phyloP scores from a whole-genome alignment of 2,329 filamentous ascomycete genomes.

The Neofusicoccum umdonicola region DNA sequence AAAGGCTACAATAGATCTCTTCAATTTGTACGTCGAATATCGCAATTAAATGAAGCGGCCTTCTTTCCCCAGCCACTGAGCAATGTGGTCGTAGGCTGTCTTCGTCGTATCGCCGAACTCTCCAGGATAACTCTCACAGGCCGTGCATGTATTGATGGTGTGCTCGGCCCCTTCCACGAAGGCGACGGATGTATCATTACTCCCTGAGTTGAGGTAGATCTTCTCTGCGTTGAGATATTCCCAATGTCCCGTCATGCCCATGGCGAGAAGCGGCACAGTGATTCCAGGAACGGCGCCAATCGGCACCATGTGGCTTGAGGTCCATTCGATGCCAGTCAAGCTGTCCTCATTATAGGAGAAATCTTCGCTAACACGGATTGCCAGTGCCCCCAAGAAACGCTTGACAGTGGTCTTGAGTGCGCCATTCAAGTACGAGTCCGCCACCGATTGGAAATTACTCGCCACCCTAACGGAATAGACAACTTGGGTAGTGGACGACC shows the following conservation, averaged over 20 bases:
- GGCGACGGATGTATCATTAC: conserved; percentile 21
- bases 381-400: not conserved
- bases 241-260: conserved; percentile 24
- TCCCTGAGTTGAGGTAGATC: conserved; percentile 19
- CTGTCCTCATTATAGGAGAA: not conserved
- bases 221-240: conserved; percentile 25
- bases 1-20: no score
- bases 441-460: not conserved
- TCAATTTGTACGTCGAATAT: no score
- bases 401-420: conserved; percentile 1
- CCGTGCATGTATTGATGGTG: conserved; percentile 22
- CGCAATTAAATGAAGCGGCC: no score
- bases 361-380: not conserved
- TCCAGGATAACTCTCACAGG: conserved; percentile 23
- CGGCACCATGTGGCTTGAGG: conserved; percentile 22
- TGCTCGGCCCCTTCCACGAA: conserved; percentile 25
- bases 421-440: not conserved
- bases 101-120: conserved; percentile 23
- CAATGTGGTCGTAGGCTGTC: conserved; percentile 22
- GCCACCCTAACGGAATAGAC: conserved; percentile 21
- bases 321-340: conserved; percentile 21
- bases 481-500: conserved; percentile 20
- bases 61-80: conserved; percentile 19
- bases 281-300: conserved; percentile 19
- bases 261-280: conserved; percentile 20